phyloP scores from a whole-genome alignment of 2,329 filamentous ascomycete genomes.

The Coniochaeta sp. region DNA sequence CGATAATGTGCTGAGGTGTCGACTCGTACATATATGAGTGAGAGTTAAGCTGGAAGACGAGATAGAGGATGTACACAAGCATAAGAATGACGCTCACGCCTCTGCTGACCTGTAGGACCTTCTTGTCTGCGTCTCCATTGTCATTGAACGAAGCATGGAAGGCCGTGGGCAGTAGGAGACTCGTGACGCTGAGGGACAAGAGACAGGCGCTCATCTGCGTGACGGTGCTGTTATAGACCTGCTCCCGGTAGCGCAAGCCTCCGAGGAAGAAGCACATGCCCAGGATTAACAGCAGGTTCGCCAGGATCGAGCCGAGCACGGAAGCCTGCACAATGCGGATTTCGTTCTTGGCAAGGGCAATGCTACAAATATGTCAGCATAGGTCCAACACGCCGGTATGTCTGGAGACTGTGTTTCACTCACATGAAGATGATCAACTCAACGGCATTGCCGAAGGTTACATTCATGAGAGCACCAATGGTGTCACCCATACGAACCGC shows the following conservation, averaged over 20 bases:
- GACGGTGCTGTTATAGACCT: constrained; percentile 65
- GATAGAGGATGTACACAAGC: constrained; percentile 64
- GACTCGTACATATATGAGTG: constrained; percentile 63
- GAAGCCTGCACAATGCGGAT: constrained; percentile 91
- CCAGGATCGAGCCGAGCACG: constrained; percentile 79
- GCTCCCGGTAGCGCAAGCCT: constrained; percentile 59
- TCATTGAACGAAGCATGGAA: constrained; percentile 66
- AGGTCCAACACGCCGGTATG: no score
- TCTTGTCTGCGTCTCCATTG: constrained; percentile 44
- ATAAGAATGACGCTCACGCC: constrained; percentile 71
- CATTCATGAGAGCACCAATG: constrained; percentile 65
- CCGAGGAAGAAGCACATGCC: constrained; percentile 89
- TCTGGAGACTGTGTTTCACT: no score
- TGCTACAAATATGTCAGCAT: constrained; percentile 40
- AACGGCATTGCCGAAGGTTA: constrained; percentile 73
- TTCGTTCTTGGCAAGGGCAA: constrained; percentile 72
- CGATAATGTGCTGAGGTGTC: constrained; percentile 61
- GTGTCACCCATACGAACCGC: constrained; percentile 67
- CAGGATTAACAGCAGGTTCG: constrained; percentile 80
- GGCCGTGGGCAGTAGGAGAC: constrained; percentile 29
- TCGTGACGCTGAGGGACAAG: constrained; percentile 54
- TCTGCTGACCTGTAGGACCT: constrained; percentile 67
- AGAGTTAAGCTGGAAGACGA: constrained; percentile 69
- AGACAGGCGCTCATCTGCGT: constrained; percentile 68
- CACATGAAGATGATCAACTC: constrained; percentile 68